Percentiles rank a stretch among this genome's conserved stretches.
phyloP scores from a whole-genome alignment of 371 early-diverging fungal species.

The Capillidium rhysosporum region DNA sequence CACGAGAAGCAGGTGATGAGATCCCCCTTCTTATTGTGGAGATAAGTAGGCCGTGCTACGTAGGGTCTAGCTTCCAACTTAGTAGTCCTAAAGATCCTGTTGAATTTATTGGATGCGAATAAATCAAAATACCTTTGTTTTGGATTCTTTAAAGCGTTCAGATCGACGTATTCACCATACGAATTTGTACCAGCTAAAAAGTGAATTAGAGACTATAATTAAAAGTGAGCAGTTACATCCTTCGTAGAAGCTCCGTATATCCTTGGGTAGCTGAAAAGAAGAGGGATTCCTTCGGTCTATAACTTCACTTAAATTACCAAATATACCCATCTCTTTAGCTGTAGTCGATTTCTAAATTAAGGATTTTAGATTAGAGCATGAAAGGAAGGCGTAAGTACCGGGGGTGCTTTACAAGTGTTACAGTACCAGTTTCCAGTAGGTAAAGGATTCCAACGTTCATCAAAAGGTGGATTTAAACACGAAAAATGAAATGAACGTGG shows the following conservation, averaged over 20 bases:
- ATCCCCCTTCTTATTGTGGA: not conserved
- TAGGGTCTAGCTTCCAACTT: not conserved
- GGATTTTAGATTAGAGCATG: not conserved
- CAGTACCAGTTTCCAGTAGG: constrained; percentile 44
- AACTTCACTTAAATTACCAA: constrained; percentile 14
- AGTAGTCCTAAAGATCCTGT: not conserved
- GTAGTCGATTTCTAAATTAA: not conserved
- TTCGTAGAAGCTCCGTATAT: constrained; percentile 17
- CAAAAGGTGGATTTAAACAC: constrained; percentile 48
- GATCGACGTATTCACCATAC: constrained; percentile 2
- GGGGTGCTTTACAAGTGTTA: constrained; percentile 22
- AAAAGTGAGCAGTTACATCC: constrained; percentile 11
- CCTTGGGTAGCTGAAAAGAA: constrained; percentile 17
- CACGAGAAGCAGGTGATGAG: constrained; percentile 1
- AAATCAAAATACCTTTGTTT: not conserved
- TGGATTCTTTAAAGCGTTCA: not conserved
- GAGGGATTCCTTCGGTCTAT: constrained; percentile 17
- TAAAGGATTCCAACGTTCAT: constrained; percentile 17
- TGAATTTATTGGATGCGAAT: not conserved
- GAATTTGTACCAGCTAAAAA: not conserved
- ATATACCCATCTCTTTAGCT: constrained; percentile 8
- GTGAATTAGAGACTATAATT: not conserved
- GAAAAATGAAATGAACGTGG: constrained; percentile 52
- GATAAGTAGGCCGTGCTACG: not conserved
- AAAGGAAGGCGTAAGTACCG: constrained; percentile 9